Evolutionary conservation across 805 yeast species (phyloP).

Genomic region (Kurtzmaniella fragi): DNA sequence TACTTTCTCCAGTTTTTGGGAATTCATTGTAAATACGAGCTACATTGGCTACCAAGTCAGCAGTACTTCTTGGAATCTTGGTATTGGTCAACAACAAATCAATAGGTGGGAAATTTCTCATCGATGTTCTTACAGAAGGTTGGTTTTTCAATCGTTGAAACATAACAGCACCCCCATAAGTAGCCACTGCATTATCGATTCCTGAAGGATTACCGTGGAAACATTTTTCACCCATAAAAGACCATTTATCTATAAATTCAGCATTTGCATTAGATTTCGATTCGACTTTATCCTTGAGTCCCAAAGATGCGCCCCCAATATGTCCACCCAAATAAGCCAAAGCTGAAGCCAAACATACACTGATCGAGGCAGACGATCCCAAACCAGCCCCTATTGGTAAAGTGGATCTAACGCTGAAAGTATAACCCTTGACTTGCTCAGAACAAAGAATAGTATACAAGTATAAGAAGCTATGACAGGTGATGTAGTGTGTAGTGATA

Average conservation of each 20-base stretch:
- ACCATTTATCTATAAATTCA: slow-evolving; percentile 74
- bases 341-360: slow-evolving; percentile 80
- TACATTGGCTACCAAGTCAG: slow-evolving; percentile 76
- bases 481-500: slow-evolving; percentile 60
- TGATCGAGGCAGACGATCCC: slow-evolving; percentile 88
- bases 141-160: slow-evolving; percentile 58
- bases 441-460: slow-evolving; percentile 58
- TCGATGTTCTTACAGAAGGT: slow-evolving; percentile 61
- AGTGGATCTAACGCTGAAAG: slow-evolving; percentile 71
- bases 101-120: slow-evolving; percentile 70
- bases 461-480: slow-evolving; percentile 82
- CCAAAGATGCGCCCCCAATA: slow-evolving; percentile 34
- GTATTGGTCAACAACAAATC: slow-evolving; percentile 79
- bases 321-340: slow-evolving; percentile 58
- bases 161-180: slow-evolving; percentile 93
- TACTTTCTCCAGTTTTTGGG: slow-evolving; percentile 51
- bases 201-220: slow-evolving; percentile 97
- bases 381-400: slow-evolving; percentile 96
- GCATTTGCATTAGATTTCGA: slow-evolving; percentile 38
- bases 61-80: slow-evolving; percentile 81
- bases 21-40: slow-evolving; percentile 46
- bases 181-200: slow-evolving; percentile 93
- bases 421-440: slow-evolving; percentile 42
- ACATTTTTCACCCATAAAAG: slow-evolving; percentile 90
- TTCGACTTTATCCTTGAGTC: slow-evolving; percentile 24